phyloP scores from a whole-genome alignment of 2,329 filamentous ascomycete genomes.

The Xylariaceae sp. region DNA sequence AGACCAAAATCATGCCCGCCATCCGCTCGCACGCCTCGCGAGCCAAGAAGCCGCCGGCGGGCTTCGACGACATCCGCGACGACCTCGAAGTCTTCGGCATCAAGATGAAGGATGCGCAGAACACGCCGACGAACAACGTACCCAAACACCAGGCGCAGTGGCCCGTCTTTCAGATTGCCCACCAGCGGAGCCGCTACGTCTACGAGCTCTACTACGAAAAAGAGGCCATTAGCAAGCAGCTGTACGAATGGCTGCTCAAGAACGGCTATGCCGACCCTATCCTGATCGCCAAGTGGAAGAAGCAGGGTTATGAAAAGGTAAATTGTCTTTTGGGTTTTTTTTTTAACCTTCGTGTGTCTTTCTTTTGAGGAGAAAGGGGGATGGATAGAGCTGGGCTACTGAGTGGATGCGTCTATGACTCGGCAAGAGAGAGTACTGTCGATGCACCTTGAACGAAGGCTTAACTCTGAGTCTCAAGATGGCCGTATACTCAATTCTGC shows the following conservation, averaged over 20 bases:
- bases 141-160: constrained; percentile 86
- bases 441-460: too few relatives aligned
- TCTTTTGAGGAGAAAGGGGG: background rate
- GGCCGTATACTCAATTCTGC: too few relatives aligned
- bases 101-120: constrained; percentile 94
- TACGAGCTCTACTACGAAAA: constrained; percentile 98
- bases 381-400: too few relatives aligned
- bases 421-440: too few relatives aligned
- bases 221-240: constrained; percentile 82
- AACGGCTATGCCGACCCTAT: constrained; percentile 93
- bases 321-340: constrained; percentile 22
- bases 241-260: constrained; percentile 96
- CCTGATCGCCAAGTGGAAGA: constrained; percentile 99
- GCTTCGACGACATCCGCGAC: constrained; percentile 83
- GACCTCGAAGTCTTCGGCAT: constrained; percentile 79
- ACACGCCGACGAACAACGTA: constrained; percentile 73
- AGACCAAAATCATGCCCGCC: constrained; percentile 53
- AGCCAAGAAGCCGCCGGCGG: constrained; percentile 76
- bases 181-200: constrained; percentile 87
- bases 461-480: too few relatives aligned
- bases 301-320: constrained; percentile 97
- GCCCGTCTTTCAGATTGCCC: constrained; percentile 96
- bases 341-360: background rate
- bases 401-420: too few relatives aligned
- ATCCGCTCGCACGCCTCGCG: constrained; percentile 65